Conservation (phyloP, 129 eudicot species). For the Ambrosia trifida region DNA sequence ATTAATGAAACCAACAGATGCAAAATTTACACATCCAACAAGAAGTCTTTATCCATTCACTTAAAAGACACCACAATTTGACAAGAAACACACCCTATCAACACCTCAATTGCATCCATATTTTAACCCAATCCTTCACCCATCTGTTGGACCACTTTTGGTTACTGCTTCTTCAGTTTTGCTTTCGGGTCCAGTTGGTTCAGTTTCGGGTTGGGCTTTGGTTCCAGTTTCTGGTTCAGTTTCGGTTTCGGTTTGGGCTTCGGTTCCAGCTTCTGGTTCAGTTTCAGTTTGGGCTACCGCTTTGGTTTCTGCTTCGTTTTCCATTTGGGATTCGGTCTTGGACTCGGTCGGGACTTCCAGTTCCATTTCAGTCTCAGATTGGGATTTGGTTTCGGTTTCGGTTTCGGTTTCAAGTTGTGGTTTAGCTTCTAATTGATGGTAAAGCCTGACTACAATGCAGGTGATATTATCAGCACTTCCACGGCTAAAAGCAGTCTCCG, state of each 20-base stretch:
- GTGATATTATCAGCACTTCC: constrained; percentile 91
- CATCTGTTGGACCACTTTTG: constrained; percentile 15
- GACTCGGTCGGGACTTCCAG: neutral
- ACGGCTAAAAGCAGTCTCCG: constrained; percentile 78
- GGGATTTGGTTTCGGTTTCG: neutral
- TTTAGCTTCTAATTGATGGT: constrained; percentile 39
- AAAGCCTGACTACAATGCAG: constrained; percentile 73
- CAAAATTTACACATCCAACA: constrained; percentile 16
- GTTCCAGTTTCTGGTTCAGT: neutral
- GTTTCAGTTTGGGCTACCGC: neutral
- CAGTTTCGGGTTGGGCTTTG: neutral
- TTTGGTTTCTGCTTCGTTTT: neutral
- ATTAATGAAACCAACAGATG: constrained; percentile 27
- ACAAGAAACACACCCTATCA: constrained; percentile 34
- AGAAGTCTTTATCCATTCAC: constrained; percentile 18
- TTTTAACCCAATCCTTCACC: constrained; percentile 21
- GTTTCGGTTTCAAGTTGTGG: constrained; percentile 17
- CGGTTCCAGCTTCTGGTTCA: neutral
- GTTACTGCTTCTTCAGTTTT: constrained; percentile 7
- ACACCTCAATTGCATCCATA: constrained; percentile 28
- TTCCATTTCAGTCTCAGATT: neutral
- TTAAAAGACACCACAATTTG: constrained; percentile 16
- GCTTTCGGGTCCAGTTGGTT: neutral
- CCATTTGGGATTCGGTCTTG: constrained; percentile 1
- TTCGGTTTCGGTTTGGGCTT: neutral